Evolutionary conservation across 345 rosid genomes (phyloP), one percentile per base, ranked within the genome.

Genomic region (Citropsis articulata): DNA sequence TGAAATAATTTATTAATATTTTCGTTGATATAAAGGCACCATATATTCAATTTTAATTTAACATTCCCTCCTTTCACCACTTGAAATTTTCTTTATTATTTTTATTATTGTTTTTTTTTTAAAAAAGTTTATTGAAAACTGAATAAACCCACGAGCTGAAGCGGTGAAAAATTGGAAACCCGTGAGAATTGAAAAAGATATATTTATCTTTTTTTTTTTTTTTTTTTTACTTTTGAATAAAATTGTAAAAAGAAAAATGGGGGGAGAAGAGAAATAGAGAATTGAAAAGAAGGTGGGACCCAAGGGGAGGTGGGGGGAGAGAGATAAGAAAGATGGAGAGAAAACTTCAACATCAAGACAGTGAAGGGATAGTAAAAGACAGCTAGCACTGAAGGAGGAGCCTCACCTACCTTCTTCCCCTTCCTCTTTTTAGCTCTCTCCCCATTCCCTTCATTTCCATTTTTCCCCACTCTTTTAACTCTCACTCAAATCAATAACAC

Each of bases 361-460:
- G 78, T 75, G 77, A 45, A 63, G 62, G 27, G 55, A 70, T 79
- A 66, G 82, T 80, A 86, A 89, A 84, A 79, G 81, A 87, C 97
- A 92, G 94, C 97, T 90, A 84, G 97, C 94, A 84, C 80, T 89
- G 91, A 88, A 78, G 88, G 63, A 79, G 78, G 79, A 75, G 61
- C 69, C 89, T 84, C 86, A 90, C 92, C 96, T 70, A 86, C 84
- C 92, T 71, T 84, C 92, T 71, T 84, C 75, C 71, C 67, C 38
- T 62, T 65, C 33, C 66, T 80, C 55, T 75, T 69, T 42, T 60
- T 45, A 45, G 50, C 9, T 67, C 31, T 57, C 80, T 53, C 77
- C 75, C 77, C 78, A 68, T 79, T 64, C 64, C 24, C 65, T 19
- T 66, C 71, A 36, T 57, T 28, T 76, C 45, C 77, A 71, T 36